Evolutionary conservation across 441 rosid species (phyloP).

Genomic region (Gossypium trilobum): DNA sequence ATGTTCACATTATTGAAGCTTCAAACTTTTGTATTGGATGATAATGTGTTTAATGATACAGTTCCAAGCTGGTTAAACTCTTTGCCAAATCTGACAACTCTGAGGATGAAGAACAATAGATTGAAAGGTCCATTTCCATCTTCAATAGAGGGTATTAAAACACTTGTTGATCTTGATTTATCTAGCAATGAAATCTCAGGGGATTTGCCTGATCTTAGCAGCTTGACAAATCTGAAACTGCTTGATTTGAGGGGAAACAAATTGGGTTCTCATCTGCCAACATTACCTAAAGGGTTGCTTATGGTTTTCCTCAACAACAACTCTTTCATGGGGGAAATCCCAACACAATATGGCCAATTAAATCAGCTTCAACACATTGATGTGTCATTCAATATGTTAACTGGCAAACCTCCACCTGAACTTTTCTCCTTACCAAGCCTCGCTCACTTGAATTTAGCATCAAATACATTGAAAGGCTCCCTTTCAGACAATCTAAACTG

Average conservation of each 20-base stretch:
- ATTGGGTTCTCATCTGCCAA: conserved; percentile 58
- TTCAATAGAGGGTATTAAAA: conserved; percentile 43
- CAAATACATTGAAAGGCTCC: conserved; percentile 58
- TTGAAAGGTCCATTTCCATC: conserved; percentile 64
- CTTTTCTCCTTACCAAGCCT: conserved; percentile 75
- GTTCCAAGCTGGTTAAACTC: conserved; percentile 60
- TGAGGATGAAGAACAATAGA: conserved; percentile 58
- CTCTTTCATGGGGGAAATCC: conserved; percentile 68
- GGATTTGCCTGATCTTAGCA: conserved; percentile 61
- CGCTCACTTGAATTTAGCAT: conserved; percentile 73
- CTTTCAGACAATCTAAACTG: conserved; percentile 46
- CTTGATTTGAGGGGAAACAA: conserved; percentile 75
- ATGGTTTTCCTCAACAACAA: conserved; percentile 67
- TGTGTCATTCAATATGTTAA: conserved; percentile 60
- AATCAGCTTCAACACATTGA: conserved; percentile 79
- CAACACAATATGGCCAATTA: conserved; percentile 40
- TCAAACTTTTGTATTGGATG: conserved; percentile 53
- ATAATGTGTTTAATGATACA: conserved; percentile 61
- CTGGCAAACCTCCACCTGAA: conserved; percentile 51
- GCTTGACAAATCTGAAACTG: conserved; percentile 47
- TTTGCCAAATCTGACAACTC: conserved; percentile 47
- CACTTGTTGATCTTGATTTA: conserved; percentile 54
- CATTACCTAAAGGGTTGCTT: conserved; percentile 50
- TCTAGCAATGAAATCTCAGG: conserved; percentile 71
- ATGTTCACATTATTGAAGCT: conserved; percentile 63